Percentiles rank a stretch among this genome's conserved stretches.
These are phyloP conservation scores for Paramecium pentaurelia DNA, from an alignment of 73 alveolate species.

Conservation along the genomic window DNA sequence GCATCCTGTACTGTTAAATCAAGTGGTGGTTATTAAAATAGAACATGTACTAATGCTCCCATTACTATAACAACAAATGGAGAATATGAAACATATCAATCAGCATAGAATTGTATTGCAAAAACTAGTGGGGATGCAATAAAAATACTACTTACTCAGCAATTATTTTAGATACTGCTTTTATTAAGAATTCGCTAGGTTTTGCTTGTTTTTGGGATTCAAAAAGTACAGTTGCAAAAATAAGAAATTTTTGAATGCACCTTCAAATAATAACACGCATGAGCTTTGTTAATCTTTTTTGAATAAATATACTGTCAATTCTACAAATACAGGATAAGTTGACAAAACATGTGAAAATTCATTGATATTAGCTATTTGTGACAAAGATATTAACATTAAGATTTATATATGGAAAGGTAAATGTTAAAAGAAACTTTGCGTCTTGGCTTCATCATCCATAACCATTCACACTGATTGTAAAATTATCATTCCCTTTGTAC, in stretches of 20 bases:
- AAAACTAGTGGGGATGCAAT: background rate
- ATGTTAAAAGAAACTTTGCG: background rate
- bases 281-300: background rate
- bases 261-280: background rate
- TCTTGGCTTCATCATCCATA: background rate
- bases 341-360: background rate
- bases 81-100: background rate
- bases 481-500: background rate
- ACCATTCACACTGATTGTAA: background rate
- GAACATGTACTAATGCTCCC: background rate
- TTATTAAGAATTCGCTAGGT: background rate
- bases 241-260: background rate
- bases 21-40: background rate
- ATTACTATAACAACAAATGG: background rate
- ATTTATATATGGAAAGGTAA: background rate
- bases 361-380: background rate
- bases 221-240: background rate
- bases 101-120: background rate
- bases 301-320: background rate
- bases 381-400: background rate
- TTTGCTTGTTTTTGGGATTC: background rate
- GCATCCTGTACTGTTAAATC: background rate
- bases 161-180: background rate
- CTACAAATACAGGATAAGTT: background rate
- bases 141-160: background rate